Evolutionary conservation across 495 filamentous ascomycete species (phyloP).

Genomic region (Glarea lozoyensis): DNA sequence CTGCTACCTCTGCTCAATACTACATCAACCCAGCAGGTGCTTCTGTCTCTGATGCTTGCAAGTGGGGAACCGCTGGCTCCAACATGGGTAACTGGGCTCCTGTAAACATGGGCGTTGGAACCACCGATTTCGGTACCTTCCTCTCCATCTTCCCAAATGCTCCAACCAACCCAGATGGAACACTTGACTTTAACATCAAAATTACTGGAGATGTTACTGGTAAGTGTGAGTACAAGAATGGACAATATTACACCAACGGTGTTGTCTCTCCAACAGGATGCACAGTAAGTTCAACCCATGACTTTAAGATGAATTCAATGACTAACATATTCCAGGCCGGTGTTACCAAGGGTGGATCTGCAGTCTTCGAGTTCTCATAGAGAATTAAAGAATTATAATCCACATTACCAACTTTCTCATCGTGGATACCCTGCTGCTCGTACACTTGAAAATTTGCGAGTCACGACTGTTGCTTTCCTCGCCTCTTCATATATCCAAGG

Average conservation of each 20-base stretch:
- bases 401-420: not conserved
- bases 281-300: conserved; percentile 46
- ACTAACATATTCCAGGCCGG: conserved; percentile 15
- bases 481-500: too few species aligned
- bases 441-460: not conserved
- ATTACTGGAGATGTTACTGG: conserved; percentile 56
- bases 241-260: conserved; percentile 47
- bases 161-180: conserved; percentile 47
- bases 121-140: conserved; percentile 58
- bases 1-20: conserved; percentile 83
- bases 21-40: conserved; percentile 83
- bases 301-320: not conserved
- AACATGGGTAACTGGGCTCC: conserved; percentile 84
- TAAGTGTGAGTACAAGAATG: conserved; percentile 62
- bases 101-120: conserved; percentile 76
- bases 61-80: conserved; percentile 48
- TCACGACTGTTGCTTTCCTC: conserved; percentile 19
- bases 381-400: conserved; percentile 1
- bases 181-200: conserved; percentile 65
- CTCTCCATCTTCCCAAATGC: conserved; percentile 69
- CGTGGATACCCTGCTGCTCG: conserved; percentile 7
- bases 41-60: conserved; percentile 59
- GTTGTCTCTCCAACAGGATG: conserved; percentile 47
- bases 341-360: conserved; percentile 6
- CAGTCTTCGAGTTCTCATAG: conserved; percentile 16